Evolutionary conservation across 129 eudicot species (phyloP), one percentile per base, ranked within the genome.

Genomic region (Tanacetum coccineum): DNA sequence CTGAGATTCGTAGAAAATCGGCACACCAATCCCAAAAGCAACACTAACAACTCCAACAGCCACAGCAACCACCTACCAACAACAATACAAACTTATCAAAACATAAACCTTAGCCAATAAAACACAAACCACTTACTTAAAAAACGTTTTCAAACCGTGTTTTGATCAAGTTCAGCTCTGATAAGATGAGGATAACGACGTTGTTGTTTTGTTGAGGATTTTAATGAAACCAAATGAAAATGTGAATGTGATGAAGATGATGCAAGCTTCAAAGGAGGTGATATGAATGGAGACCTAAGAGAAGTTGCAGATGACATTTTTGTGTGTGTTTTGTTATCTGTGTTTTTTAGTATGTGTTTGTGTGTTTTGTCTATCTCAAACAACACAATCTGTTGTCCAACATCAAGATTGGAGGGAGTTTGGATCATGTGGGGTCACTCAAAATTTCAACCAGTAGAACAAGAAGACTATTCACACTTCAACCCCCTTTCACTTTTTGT

Each of bases 31-130:
- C 68, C 98, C 98, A 68, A 77, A 76, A 0, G 96, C 96, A 64
- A 93, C 84, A 59, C 98, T 93, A 28, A 80, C 87, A 46, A 93
- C 79, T n/a, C 98, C 96, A 47, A 88, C 98, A 30, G 96, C 66
- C 25, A 93, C 81, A 46, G 92, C 95, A 39, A 86, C 83, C 57
- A 89, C 67, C 98, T 93, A 84, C 76, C 65, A 59, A 9, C 53
- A 30, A 73, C 62, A 78, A 47, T 65, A 8, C 8, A 39, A 14
- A 42, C 12, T 4, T 52, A 53, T 4, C 40, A 54, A 42, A 10
- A 40, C 40, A 44, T 39, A 18, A 44, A 20, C 58, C 20, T 59
- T 42, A 40, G 12, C 15, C 8, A 6, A 13, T 2, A 5, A 2
- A 22, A 36, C 50, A 15, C 42, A 61, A 32, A 19, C 21, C 18